Base-by-base conservation (phyloP, 1,284 basidiomycete species). In the Mixia osmundae region DNA sequence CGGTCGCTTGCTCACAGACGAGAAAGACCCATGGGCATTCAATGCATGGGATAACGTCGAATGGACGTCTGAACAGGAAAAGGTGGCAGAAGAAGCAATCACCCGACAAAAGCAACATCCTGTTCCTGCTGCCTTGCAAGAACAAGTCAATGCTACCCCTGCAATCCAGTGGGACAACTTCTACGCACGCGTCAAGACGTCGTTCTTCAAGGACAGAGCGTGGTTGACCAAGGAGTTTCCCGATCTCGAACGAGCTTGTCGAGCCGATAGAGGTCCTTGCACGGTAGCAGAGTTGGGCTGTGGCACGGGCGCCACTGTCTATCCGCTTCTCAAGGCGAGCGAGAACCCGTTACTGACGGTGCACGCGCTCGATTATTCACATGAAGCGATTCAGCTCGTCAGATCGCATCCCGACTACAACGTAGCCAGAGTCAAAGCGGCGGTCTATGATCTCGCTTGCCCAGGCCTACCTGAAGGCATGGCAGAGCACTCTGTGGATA, bases 281-380 rank as follows among this genome's bases (percentile, higher is more conserved):
- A n/a, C n/a, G 6, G 10, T 37, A 15, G 34, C 26, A 28, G 47
- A 50, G 33, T 40, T 52, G 12, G 50, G 50, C 3, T 51, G 57
- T 73, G 80, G 83, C 28, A 79, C 83, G 12, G 91, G 91, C 19
- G 94, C 91, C 53, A 78, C 87, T 2, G 71, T 87, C 0, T 95
- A 91, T 50, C 91, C 91, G 0, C 60, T 94, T 2, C 61, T 94
- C 10, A 63, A 69, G 30, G 61, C 69, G 27, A 95, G 94, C 54
- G 57, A 71, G 51, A 99, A 99, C 54, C 71, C 78, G 0, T 54
- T 68, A 0, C 66, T 97, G 15, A 54, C 61, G 76, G 25, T 61
- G 9, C 67, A 69, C 35, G 87, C 85, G 0, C 89, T 77, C 47
- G 91, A 99, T 57, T 99, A 91, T 54, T 78, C 85, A 0, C 61